These are phyloP conservation scores for Platanus orientalis DNA, from an alignment of 164 flowering plant species.

Conservation along the genomic window DNA sequence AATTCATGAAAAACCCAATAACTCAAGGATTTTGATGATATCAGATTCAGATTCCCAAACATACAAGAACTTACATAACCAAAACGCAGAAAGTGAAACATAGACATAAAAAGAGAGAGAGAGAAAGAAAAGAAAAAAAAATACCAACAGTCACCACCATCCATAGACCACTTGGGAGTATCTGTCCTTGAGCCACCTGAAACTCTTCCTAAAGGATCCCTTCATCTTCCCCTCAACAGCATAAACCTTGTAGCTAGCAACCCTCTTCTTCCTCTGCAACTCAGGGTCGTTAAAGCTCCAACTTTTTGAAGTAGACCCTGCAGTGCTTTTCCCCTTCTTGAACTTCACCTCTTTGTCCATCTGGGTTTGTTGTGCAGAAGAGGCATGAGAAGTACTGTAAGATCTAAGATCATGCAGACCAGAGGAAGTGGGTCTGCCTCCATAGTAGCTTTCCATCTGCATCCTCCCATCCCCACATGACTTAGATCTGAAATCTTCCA, in stretches of 20 bases:
- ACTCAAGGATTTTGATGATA: background rate
- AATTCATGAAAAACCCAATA: background rate
- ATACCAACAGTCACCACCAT: conserved; percentile 29
- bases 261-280: conserved; percentile 56
- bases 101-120: background rate
- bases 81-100: background rate
- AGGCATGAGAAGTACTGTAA: conserved; percentile 33
- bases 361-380: conserved; percentile 10
- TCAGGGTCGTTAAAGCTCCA: conserved; percentile 47
- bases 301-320: conserved; percentile 26
- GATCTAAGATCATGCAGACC: conserved; percentile 24
- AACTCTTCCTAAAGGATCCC: conserved; percentile 43
- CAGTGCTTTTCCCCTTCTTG: conserved; percentile 33
- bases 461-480: conserved; percentile 33
- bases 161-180: conserved; percentile 40
- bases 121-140: background rate
- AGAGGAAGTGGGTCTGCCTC: conserved; percentile 11
- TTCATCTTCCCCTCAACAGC: conserved; percentile 43
- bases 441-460: conserved; percentile 35
- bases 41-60: background rate
- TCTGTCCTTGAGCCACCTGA: conserved; percentile 46
- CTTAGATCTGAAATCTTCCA: conserved; percentile 57
- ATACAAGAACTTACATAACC: background rate
- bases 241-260: conserved; percentile 49
- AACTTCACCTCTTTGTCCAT: conserved; percentile 26